phyloP scores from a whole-genome alignment of 2,329 filamentous ascomycete species.

The Phialemonium atrogriseum region DNA sequence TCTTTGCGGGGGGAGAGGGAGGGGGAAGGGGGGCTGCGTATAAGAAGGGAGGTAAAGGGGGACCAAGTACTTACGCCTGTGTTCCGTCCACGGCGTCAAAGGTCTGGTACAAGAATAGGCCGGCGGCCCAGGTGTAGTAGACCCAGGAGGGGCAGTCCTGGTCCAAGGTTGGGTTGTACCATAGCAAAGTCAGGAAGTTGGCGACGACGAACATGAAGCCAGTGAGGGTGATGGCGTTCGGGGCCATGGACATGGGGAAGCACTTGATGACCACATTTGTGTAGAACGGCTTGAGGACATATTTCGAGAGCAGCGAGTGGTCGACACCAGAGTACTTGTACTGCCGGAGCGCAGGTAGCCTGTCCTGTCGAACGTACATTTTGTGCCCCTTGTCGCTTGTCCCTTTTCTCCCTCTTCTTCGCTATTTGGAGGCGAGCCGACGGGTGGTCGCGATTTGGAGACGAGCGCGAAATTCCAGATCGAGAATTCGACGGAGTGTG shows the following conservation, averaged over 20 bases:
- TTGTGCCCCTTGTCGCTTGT: not conserved
- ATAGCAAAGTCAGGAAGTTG: conserved; percentile 87
- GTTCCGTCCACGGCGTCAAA: conserved; percentile 95
- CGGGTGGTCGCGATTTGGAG: too few species aligned
- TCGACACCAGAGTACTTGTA: conserved; percentile 96
- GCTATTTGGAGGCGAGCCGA: too few species aligned
- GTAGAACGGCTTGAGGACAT: conserved; percentile 97
- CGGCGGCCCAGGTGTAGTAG: conserved; percentile 83
- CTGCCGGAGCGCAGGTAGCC: conserved; percentile 36
- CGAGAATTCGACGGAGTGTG: too few species aligned
- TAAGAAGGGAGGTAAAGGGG: too few species aligned
- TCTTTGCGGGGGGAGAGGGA: not conserved
- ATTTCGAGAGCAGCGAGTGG: conserved; percentile 80
- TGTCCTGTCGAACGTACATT: conserved; percentile 2
- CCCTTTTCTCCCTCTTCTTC: not conserved
- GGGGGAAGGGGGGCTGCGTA: too few species aligned
- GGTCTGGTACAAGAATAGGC: conserved; percentile 93
- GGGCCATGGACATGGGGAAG: conserved; percentile 94
- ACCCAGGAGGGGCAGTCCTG: conserved; percentile 93
- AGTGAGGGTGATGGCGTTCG: conserved; percentile 77
- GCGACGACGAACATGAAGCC: conserved; percentile 84
- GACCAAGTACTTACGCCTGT: conserved; percentile 72
- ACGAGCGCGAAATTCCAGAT: too few species aligned
- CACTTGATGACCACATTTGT: conserved; percentile 86
- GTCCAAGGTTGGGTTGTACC: conserved; percentile 92